These are phyloP conservation scores for Botrytis deweyae DNA, from an alignment of 2,329 filamentous ascomycete species.

Conservation along the genomic window DNA sequence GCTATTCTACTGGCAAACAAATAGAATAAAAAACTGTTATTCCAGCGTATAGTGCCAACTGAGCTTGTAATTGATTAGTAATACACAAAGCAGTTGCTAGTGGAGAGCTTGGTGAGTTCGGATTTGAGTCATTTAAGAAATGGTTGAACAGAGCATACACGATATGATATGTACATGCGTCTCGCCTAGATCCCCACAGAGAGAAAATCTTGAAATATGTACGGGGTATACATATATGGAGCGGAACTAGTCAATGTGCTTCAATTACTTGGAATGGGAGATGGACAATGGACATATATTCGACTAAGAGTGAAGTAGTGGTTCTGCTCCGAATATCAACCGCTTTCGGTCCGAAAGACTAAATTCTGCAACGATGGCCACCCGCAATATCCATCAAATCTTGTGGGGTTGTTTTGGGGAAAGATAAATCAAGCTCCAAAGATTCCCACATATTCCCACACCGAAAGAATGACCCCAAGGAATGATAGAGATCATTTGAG, in stretches of 20 bases:
- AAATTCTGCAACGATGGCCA: background rate
- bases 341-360: background rate
- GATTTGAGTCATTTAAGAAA: background rate
- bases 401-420: background rate
- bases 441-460: background rate
- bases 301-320: background rate
- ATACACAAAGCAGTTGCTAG: background rate
- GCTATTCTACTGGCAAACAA: background rate
- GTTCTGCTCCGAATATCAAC: conserved; percentile 3
- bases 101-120: background rate
- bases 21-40: background rate
- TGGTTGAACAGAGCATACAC: background rate
- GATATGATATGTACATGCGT: background rate
- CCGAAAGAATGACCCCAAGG: background rate
- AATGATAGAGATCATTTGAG: background rate
- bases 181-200: background rate
- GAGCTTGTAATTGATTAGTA: background rate
- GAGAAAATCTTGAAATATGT: background rate
- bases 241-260: background rate
- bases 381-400: background rate
- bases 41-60: background rate
- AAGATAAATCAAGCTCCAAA: background rate
- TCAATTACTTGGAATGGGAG: background rate
- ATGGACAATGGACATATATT: background rate
- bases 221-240: background rate